Evolutionary conservation across 1,284 basidiomycete genomes (phyloP).

Genomic region (Wolfiporia cocos): DNA sequence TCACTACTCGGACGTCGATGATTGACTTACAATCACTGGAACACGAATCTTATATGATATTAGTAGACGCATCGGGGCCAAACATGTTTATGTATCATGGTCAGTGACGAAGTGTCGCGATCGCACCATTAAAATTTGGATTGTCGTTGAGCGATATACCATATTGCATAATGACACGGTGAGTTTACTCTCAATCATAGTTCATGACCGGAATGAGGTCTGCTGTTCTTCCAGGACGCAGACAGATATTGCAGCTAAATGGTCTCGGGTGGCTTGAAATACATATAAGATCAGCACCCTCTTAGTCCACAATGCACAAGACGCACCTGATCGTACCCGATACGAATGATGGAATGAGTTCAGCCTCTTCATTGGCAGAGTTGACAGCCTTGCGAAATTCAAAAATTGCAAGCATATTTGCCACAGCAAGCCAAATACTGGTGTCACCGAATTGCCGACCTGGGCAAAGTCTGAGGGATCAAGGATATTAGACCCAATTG

Average conservation of each 20-base stretch:
- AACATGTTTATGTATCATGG: background rate
- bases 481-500: too few relatives aligned
- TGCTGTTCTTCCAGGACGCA: background rate
- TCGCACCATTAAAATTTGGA: background rate
- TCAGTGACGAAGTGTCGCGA: background rate
- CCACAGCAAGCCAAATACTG: slow-evolving; percentile 1
- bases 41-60: background rate
- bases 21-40: too few relatives aligned
- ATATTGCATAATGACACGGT: background rate
- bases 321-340: slow-evolving; percentile 4
- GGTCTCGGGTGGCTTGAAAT: background rate
- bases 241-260: background rate
- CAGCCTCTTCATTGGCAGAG: too few relatives aligned
- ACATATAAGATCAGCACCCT: background rate
- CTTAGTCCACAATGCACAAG: background rate
- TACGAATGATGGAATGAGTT: background rate
- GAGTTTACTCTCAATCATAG: background rate
- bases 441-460: slow-evolving; percentile 5
- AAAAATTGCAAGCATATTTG: slow-evolving; percentile 5
- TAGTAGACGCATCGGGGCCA: background rate
- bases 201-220: background rate
- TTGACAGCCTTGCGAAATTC: slow-evolving; percentile 4
- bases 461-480: slow-evolving; percentile 2
- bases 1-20: too few relatives aligned
- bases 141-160: background rate